These are phyloP conservation scores for Tricholoma bakamatsutake DNA, from an alignment of 768 basidiomycete genomes.

Conservation along the genomic window DNA sequence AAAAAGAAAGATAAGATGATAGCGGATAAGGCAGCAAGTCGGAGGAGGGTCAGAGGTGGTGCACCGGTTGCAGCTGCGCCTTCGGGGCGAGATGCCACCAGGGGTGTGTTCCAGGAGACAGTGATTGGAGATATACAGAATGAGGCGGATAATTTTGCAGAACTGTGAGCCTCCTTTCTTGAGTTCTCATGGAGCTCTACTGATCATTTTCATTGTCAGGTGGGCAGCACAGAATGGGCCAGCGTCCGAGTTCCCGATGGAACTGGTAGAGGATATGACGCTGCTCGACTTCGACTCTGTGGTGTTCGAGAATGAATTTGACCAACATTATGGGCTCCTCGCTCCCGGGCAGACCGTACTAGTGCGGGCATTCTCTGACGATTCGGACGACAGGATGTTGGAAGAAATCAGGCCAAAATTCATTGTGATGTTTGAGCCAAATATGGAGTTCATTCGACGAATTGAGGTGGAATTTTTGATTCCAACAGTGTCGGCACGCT, in stretches of 20 bases:
- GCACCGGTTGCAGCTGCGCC: conserved; percentile 31
- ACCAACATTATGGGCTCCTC: conserved; percentile 75
- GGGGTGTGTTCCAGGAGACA: conserved; percentile 16
- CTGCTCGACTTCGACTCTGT: conserved; percentile 33
- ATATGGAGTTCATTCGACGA: conserved; percentile 86
- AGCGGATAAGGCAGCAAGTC: conserved; percentile 51
- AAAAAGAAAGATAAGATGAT: conserved; percentile 69
- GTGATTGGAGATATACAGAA: conserved; percentile 30
- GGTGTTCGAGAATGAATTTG: conserved; percentile 52
- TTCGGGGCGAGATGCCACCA: conserved; percentile 8
- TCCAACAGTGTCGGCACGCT: neutral
- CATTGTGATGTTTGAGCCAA: conserved; percentile 94
- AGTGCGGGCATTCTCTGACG: conserved; percentile 85
- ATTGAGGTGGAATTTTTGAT: conserved; percentile 59
- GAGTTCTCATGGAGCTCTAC: neutral
- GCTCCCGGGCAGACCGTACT: conserved; percentile 75
- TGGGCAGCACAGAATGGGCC: conserved; percentile 29
- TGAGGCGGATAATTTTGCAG: conserved; percentile 49
- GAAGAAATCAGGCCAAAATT: conserved; percentile 86
- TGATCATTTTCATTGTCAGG: conserved; percentile 15
- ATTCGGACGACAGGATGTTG: conserved; percentile 85
- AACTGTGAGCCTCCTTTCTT: conserved; percentile 37
- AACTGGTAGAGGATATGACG: conserved; percentile 20
- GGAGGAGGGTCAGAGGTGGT: conserved; percentile 76
- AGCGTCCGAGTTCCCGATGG: conserved; percentile 14